Base-by-base conservation (phyloP, 345 rosid genomes). In the Syzygium oleosum region DNA sequence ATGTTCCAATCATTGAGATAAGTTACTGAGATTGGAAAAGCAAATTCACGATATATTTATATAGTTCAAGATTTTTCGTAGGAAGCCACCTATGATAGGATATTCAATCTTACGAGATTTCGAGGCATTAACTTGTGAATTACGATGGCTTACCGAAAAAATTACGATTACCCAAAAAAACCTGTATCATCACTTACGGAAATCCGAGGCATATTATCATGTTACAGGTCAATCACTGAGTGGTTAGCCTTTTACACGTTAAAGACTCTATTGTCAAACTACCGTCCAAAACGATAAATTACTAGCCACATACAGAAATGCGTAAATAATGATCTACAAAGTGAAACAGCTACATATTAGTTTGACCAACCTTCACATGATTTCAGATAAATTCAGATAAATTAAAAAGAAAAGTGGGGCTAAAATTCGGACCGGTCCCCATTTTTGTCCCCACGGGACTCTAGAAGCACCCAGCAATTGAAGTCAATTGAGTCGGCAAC, bases 291-390 rank as follows among this genome's bases (percentile, higher is more conserved):
- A 65, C 11, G 9, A 65, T 65, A 65, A 65, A 65, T 65, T 65
- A 31, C 1, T 29, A 65, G 11, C 34, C 19, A 68, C 10, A 43
- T 43, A 6, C 46, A 43, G 46, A 43, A 43, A 43, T 43, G 46
- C 46, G 3, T 34, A 68, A 68, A 16, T 31, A 3, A 31, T 6
- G 78, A 15, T 31, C 1, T 31, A 65, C 8, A 31, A 65, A 1
- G 21, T 65, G 2, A 16, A 0, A 54, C 21, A 6, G 6, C 9
- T 4, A 34, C 0, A 2, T 9, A 1, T 34, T 12, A 23, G 19
- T 17, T 16, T 8, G 25, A 68, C 22, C 19, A 4, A 9, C 13
- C 23, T 15, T n/a, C 34, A 12, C 34, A 3, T 61, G 6, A 12
- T n/a, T 61, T n/a, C 14, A n/a, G 17, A 61, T 61, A 61, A 61